Conservation (phyloP, 306 rosid species). For the Citrullus colocynthis region DNA sequence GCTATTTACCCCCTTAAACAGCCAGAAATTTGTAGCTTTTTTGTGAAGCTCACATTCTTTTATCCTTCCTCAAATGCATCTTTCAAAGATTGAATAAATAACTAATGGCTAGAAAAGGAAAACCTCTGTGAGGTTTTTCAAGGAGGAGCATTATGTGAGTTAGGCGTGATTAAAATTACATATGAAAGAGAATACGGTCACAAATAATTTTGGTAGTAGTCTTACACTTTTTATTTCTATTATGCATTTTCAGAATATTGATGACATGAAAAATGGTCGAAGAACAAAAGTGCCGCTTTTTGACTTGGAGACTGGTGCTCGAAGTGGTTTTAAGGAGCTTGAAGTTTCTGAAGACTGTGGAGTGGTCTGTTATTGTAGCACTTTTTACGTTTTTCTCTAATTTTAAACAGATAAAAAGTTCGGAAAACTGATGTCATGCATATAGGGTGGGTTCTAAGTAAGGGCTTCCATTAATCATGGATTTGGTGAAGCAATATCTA, state of each 20-base stretch:
- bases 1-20: background rate
- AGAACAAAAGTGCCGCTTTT: conserved; percentile 86
- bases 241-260: conserved; percentile 63
- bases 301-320: conserved; percentile 90
- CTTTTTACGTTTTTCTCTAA: background rate
- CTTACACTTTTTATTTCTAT: conserved; percentile 12
- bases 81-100: background rate
- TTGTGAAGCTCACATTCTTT: background rate
- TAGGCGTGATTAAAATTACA: background rate
- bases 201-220: conserved; percentile 6
- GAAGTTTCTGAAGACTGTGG: conserved; percentile 99
- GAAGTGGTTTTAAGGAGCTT: conserved; percentile 88
- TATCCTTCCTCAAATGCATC: background rate
- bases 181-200: background rate
- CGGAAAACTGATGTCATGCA: background rate
- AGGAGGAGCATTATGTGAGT: background rate
- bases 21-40: background rate
- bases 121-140: background rate
- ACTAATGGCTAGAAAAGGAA: background rate
- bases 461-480: background rate
- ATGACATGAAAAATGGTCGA: conserved; percentile 68
- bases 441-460: background rate
- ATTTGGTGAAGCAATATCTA: background rate
- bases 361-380: conserved; percentile 55
- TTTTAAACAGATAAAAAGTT: background rate